Conservation (phyloP, 2,329 filamentous ascomycete genomes). For the Chaetothyriales sp. region DNA sequence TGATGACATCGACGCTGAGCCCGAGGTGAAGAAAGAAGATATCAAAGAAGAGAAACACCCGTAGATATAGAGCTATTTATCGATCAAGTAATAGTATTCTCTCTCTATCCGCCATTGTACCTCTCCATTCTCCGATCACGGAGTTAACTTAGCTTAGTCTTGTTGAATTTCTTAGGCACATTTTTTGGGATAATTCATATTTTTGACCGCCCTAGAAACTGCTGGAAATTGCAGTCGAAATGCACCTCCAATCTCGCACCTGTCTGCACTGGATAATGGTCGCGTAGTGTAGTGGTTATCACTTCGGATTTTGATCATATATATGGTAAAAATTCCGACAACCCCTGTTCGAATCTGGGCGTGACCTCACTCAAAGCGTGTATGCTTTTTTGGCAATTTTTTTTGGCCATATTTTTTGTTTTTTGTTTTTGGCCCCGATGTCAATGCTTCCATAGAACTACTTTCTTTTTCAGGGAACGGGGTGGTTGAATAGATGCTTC, state of each 20-base stretch:
- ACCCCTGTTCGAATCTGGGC: constrained; percentile 13
- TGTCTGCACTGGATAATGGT: not conserved
- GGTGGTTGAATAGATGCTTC: too few species aligned
- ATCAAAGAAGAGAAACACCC: constrained; percentile 13
- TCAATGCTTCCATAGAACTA: too few species aligned
- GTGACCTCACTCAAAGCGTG: not conserved
- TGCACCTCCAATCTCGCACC: not conserved
- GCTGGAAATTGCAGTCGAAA: not conserved
- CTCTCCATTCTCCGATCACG: too few species aligned
- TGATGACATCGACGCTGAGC: constrained; percentile 32
- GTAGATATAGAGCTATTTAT: not conserved
- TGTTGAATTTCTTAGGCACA: too few species aligned
- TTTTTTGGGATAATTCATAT: not conserved
- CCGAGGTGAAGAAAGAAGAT: constrained; percentile 9
- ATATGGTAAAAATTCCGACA: constrained; percentile 4
- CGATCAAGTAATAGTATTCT: too few species aligned
- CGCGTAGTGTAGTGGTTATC: constrained; percentile 19
- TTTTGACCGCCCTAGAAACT: not conserved
- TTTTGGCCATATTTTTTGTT: too few species aligned
- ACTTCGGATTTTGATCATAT: constrained; percentile 17
- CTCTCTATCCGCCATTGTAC: too few species aligned
- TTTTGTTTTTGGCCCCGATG: too few species aligned
- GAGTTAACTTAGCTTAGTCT: too few species aligned
- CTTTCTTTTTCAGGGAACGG: too few species aligned
- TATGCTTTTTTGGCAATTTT: not conserved